Base-by-base conservation (phyloP, 257 asterid genomes). In the Mitragyna speciosa region DNA sequence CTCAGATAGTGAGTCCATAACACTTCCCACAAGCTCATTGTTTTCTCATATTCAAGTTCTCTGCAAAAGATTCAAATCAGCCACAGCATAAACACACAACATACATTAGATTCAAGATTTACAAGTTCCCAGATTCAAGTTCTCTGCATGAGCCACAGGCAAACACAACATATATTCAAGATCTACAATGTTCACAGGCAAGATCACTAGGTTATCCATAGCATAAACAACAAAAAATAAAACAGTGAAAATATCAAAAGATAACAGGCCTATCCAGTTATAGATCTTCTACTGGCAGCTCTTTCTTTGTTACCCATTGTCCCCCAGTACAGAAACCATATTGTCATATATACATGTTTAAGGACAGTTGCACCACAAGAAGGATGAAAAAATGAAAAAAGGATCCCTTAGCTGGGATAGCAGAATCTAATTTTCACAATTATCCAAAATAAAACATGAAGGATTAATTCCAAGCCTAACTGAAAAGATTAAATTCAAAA, bases 21-120 rank as follows among this genome's bases (percentile, higher is more conserved):
- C 56, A 94, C 94, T 85, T 96, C 98, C 99, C 99, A 96, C 84
- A 92, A 80, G 65, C 83, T 86, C 97, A 96, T 88, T 58, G 97
- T 91, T 82, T 68, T 84, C 39, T 92, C 97, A n/a, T 88, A 94
- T 76, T 92, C 96, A 73, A 96, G 92, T 85, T 96, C 99, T 94
- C 99, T 96, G 92, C 82, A 81, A 63, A 78, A 76, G 36, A 65
- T 1, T 36, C 28, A 74, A 52, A 47, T 54, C 71, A 80, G 43
- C 31, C 47, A 11, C 24, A 41, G 72, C 6, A 56, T 7, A 69
- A 56, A 78, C 61, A 58, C 24, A 33, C 33, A 49, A 14, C 20
- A 6, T 24, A 28, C 9, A 36, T 52, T 2, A 31, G 14, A 14
- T 22, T 52, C 67, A 52, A 19, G n/a, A 72, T 47, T 61, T 20